Evolutionary conservation across 2,329 filamentous ascomycete genomes (phyloP).

Genomic region (Phialemonium atrogriseum): DNA sequence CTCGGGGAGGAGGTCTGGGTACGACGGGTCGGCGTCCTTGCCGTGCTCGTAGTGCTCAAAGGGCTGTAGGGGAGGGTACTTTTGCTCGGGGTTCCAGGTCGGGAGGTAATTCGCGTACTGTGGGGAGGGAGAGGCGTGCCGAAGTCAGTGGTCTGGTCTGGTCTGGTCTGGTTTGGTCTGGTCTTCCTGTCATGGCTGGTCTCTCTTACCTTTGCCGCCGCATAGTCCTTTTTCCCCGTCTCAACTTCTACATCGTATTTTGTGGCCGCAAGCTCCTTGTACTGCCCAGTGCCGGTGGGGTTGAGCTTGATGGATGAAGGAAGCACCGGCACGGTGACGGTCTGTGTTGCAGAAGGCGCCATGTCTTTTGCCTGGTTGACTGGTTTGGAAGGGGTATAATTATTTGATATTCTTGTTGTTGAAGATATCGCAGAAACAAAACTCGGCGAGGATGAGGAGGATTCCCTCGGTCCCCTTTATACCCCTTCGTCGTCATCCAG

Average conservation of each 20-base stretch:
- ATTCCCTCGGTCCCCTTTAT: conserved; percentile 3
- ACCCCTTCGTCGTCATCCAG: not conserved
- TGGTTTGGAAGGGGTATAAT: conserved; percentile 1
- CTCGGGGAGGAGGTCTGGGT: conserved; percentile 52
- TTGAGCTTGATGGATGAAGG: conserved; percentile 17
- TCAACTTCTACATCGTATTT: conserved; percentile 19
- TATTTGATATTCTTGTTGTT: conserved; percentile 1
- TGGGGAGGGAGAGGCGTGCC: not conserved
- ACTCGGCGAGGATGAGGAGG: not conserved
- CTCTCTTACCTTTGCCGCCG: conserved; percentile 14
- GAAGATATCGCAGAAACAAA: not conserved
- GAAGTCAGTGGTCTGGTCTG: not conserved
- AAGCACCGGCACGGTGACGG: conserved; percentile 15
- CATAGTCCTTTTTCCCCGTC: conserved; percentile 18
- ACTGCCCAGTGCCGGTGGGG: conserved; percentile 24
- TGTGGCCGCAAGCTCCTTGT: conserved; percentile 20
- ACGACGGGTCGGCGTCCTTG: conserved; percentile 56
- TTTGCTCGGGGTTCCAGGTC: conserved; percentile 50
- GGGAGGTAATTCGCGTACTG: conserved; percentile 59
- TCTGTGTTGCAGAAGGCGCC: conserved; percentile 26
- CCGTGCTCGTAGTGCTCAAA: conserved; percentile 65
- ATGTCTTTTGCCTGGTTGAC: conserved; percentile 38
- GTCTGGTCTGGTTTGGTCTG: not conserved
- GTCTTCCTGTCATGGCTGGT: not conserved
- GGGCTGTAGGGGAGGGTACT: conserved; percentile 51